A percentile compares a stretch with the other conserved stretches of the same genome.
These are phyloP conservation scores for Gliomastix tumulicola DNA, from an alignment of 2,329 filamentous ascomycete species.

Conservation along the genomic window DNA sequence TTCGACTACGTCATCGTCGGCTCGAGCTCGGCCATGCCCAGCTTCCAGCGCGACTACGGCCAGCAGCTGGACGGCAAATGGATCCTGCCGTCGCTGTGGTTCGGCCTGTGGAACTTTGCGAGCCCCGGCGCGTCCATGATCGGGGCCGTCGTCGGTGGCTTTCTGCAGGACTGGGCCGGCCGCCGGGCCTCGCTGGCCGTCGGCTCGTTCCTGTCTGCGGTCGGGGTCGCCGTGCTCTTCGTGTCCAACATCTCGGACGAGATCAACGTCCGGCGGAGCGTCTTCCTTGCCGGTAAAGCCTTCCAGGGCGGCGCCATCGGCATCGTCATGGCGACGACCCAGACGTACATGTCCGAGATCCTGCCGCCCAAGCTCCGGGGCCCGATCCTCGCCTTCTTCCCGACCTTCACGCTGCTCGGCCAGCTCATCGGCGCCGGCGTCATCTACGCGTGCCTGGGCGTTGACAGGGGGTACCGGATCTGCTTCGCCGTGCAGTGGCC, in stretches of 20 bases:
- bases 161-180: slow-evolving; percentile 16
- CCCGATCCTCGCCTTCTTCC: slow-evolving; percentile 38
- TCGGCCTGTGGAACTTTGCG: slow-evolving; percentile 16
- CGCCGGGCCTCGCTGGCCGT: slow-evolving; percentile 13
- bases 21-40: slow-evolving; percentile 20
- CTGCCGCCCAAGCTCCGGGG: slow-evolving; percentile 36
- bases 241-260: slow-evolving; percentile 10
- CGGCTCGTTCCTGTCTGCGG: slow-evolving; percentile 14
- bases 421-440: slow-evolving; percentile 37
- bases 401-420: slow-evolving; percentile 39
- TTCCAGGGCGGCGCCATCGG: slow-evolving; percentile 37
- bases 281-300: slow-evolving; percentile 37
- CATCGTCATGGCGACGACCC: slow-evolving; percentile 30
- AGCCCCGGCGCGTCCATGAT: slow-evolving; percentile 13
- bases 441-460: slow-evolving; percentile 21
- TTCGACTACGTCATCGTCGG: slow-evolving; percentile 20
- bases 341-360: slow-evolving; percentile 45
- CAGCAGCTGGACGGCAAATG: slow-evolving; percentile 10
- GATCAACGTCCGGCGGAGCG: slow-evolving; percentile 16
- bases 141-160: slow-evolving; percentile 16
- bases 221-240: slow-evolving; percentile 16
- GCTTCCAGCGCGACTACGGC: slow-evolving; percentile 21
- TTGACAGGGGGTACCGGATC: slow-evolving; percentile 25
- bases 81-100: slow-evolving; percentile 17
- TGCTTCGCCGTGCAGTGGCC: slow-evolving; percentile 36